phyloP scores from a whole-genome alignment of 805 yeast genomes.

The Danielia reshetovae region DNA sequence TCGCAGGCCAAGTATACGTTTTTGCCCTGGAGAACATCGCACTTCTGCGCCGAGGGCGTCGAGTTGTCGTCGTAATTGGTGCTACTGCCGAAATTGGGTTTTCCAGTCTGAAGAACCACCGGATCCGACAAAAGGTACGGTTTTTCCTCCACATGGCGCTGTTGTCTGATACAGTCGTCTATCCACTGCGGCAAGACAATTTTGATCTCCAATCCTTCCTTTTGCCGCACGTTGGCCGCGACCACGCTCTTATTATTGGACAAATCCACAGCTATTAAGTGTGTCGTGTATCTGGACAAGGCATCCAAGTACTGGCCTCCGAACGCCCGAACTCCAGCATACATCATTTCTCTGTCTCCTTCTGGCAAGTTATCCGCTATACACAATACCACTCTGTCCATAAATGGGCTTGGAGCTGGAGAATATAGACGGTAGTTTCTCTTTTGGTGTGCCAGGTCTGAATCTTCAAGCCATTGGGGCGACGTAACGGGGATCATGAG shows the following conservation, averaged over 20 bases:
- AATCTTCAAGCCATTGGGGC: slow-evolving; percentile 56
- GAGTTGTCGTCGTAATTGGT: not conserved
- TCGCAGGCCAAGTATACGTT: slow-evolving; percentile 52
- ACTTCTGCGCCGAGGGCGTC: slow-evolving; percentile 2
- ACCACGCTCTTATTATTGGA: slow-evolving; percentile 56
- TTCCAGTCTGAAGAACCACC: slow-evolving; percentile 19
- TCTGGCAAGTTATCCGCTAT: slow-evolving; percentile 52
- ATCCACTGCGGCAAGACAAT: slow-evolving; percentile 81
- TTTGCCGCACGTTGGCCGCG: slow-evolving; percentile 39
- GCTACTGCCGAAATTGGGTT: slow-evolving; percentile 7
- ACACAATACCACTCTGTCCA: slow-evolving; percentile 60
- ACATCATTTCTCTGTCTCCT: slow-evolving; percentile 63
- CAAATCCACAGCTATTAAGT: slow-evolving; percentile 56
- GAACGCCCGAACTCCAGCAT: slow-evolving; percentile 62
- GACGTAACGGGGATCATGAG: slow-evolving; percentile 65
- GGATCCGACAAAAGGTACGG: slow-evolving; percentile 43
- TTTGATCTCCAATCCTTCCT: slow-evolving; percentile 40
- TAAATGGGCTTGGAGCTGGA: slow-evolving; percentile 65
- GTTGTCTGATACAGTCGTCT: slow-evolving; percentile 58
- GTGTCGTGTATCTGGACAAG: slow-evolving; percentile 72
- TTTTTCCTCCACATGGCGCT: slow-evolving; percentile 47
- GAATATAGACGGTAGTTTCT: slow-evolving; percentile 56
- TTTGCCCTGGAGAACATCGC: slow-evolving; percentile 39
- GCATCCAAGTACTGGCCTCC: slow-evolving; percentile 73
- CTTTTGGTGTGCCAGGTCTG: slow-evolving; percentile 22